A percentile compares a stretch with the other conserved stretches of the same genome.
These are phyloP conservation scores for Scenedesmus sp. DNA, from an alignment of 163 green algal genomes.

Conservation along the genomic window DNA sequence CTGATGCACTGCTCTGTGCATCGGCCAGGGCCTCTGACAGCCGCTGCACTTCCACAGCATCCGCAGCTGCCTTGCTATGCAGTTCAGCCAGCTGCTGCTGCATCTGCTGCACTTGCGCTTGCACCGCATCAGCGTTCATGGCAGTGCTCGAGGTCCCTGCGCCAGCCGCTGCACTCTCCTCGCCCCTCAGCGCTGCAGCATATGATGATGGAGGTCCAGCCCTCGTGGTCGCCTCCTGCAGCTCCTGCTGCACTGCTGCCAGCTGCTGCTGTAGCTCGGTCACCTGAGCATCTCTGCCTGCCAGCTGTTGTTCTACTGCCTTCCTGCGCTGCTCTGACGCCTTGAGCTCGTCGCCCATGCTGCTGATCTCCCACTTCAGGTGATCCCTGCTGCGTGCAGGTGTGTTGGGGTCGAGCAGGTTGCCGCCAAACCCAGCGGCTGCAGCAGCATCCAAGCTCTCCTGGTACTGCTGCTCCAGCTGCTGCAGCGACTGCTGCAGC, in stretches of 20 bases:
- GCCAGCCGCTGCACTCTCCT: background rate
- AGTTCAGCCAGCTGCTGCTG: constrained; percentile 11
- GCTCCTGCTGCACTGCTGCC: constrained; percentile 15
- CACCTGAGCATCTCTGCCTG: background rate
- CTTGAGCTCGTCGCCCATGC: constrained; percentile 42
- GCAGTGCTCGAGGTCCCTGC: background rate
- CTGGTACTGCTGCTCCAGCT: constrained; percentile 37
- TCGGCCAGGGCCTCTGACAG: constrained; percentile 12
- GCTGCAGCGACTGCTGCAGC: background rate
- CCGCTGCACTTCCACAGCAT: constrained; percentile 15
- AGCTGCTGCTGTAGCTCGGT: constrained; percentile 29
- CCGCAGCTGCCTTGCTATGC: constrained; percentile 16
- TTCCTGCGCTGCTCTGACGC: constrained; percentile 41
- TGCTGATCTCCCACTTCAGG: constrained; percentile 51
- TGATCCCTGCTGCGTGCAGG: constrained; percentile 49
- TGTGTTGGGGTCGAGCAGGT: constrained; percentile 39
- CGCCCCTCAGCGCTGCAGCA: constrained; percentile 18
- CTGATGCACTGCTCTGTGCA: background rate
- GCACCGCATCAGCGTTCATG: background rate
- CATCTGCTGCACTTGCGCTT: constrained; percentile 1
- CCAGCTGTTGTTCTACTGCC: constrained; percentile 34
- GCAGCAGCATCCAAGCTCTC: constrained; percentile 18
- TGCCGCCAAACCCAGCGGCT: constrained; percentile 11
- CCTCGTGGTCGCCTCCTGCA: background rate
- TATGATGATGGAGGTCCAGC: constrained; percentile 18